Evolutionary conservation across 768 basidiomycete species (phyloP).

Genomic region (Harrya chromipes): DNA sequence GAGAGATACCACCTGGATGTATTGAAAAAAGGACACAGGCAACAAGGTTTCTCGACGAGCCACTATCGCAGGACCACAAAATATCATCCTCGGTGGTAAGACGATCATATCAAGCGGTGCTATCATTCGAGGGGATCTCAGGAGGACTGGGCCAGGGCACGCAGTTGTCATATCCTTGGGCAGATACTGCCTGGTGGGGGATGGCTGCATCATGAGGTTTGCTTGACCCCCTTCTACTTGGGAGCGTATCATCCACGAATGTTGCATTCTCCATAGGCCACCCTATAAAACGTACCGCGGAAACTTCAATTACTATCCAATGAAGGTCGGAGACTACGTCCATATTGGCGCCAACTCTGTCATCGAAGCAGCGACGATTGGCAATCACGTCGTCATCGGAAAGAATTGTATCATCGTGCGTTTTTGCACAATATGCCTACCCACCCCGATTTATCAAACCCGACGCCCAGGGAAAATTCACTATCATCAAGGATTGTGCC

Average conservation of each 20-base stretch:
- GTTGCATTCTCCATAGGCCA: conserved; percentile 43
- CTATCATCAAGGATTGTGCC: conserved; percentile 94
- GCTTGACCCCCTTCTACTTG: conserved; percentile 11
- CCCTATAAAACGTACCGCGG: conserved; percentile 89
- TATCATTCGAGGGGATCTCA: conserved; percentile 91
- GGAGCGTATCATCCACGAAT: not conserved
- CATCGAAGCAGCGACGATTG: conserved; percentile 93
- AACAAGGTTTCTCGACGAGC: conserved; percentile 95
- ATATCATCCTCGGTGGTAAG: conserved; percentile 96
- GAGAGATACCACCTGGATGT: conserved; percentile 3
- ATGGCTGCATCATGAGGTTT: conserved; percentile 85
- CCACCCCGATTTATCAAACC: conserved; percentile 1
- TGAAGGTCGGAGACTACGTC: conserved; percentile 95
- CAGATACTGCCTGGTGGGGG: conserved; percentile 88
- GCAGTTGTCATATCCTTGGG: conserved; percentile 93
- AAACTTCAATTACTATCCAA: conserved; percentile 95
- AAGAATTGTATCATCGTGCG: conserved; percentile 92
- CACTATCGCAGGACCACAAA: conserved; percentile 89
- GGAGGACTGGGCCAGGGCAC: conserved; percentile 86
- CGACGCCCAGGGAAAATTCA: conserved; percentile 79
- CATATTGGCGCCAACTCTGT: conserved; percentile 87
- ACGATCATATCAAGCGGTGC: conserved; percentile 90
- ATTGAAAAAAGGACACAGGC: conserved; percentile 70
- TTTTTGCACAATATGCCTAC: conserved; percentile 5
- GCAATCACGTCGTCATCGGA: conserved; percentile 92